These are phyloP conservation scores for Rhizodiscina lignyota DNA, from an alignment of 495 filamentous ascomycete species.

Conservation along the genomic window DNA sequence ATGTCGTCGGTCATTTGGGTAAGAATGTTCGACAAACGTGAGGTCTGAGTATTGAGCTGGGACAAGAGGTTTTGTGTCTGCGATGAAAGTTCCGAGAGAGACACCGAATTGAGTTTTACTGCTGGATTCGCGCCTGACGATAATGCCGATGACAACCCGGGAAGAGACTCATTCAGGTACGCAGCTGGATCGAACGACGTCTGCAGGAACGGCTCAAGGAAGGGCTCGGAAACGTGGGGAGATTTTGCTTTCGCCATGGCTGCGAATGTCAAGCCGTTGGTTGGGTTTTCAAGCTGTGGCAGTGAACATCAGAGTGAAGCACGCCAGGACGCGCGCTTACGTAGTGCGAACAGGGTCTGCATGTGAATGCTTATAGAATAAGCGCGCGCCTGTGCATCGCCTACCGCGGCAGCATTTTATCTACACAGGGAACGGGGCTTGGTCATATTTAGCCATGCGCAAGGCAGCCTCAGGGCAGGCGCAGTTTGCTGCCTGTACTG, in stretches of 20 bases:
- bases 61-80: slow-evolving; percentile 74
- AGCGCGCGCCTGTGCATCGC: too few relatives aligned
- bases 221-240: slow-evolving; percentile 41
- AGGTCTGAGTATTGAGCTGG: slow-evolving; percentile 73
- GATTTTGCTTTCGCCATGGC: slow-evolving; percentile 6
- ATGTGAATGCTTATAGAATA: too few relatives aligned
- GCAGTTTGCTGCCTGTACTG: too few relatives aligned
- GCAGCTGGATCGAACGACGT: slow-evolving; percentile 63
- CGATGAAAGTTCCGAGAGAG: slow-evolving; percentile 59
- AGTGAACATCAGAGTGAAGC: too few relatives aligned
- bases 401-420: too few relatives aligned
- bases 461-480: too few relatives aligned
- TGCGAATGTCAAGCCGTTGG: too few relatives aligned
- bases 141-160: slow-evolving; percentile 30
- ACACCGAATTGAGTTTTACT: slow-evolving; percentile 28
- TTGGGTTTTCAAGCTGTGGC: too few relatives aligned
- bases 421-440: too few relatives aligned
- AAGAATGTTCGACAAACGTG: slow-evolving; percentile 62
- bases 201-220: slow-evolving; percentile 48
- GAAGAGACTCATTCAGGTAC: slow-evolving; percentile 65
- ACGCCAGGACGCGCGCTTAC: too few relatives aligned
- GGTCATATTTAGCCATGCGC: too few relatives aligned
- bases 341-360: too few relatives aligned
- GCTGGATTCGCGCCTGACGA: neutral
- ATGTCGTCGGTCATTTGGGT: slow-evolving; percentile 91